phyloP scores from a whole-genome alignment of 2,329 filamentous ascomycete species.

The Botryotinia globosa region DNA sequence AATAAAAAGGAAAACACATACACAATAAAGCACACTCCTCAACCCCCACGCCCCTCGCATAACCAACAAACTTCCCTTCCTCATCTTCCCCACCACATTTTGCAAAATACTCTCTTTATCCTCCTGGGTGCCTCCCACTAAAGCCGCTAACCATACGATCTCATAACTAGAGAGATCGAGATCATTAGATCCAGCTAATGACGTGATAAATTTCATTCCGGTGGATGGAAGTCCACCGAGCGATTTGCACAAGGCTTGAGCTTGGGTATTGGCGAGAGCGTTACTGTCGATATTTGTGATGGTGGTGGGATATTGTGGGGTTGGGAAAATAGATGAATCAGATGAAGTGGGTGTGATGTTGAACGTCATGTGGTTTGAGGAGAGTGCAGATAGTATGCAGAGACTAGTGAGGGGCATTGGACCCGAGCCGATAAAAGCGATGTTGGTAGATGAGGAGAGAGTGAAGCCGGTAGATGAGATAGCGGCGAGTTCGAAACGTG shows the following conservation, averaged over 20 bases:
- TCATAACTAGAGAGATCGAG: constrained; percentile 40
- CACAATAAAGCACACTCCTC: constrained; percentile 48
- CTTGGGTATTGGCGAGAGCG: constrained; percentile 39
- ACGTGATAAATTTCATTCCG: constrained; percentile 42
- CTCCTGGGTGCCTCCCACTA: constrained; percentile 45
- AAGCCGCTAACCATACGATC: constrained; percentile 49
- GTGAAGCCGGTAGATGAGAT: constrained; percentile 40
- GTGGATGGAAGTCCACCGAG: constrained; percentile 35
- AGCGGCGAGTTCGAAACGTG: constrained; percentile 46
- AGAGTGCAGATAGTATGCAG: constrained; percentile 43
- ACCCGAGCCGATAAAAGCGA: constrained; percentile 51
- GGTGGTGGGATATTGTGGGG: background rate
- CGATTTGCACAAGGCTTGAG: constrained; percentile 35
- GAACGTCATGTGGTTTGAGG: constrained; percentile 20
- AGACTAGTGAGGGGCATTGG: constrained; percentile 49
- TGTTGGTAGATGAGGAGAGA: constrained; percentile 33
- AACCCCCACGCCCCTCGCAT: constrained; percentile 46
- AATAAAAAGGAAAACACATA: constrained; percentile 31
- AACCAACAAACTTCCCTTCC: constrained; percentile 45
- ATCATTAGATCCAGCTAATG: constrained; percentile 36
- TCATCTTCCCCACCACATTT: constrained; percentile 42
- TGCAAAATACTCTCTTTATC: constrained; percentile 45
- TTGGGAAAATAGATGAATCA: background rate
- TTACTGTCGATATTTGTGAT: constrained; percentile 44
- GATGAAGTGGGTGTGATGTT: background rate